Evolutionary conservation across 768 basidiomycete species (phyloP).

Genomic region (Albatrellus ellisii): DNA sequence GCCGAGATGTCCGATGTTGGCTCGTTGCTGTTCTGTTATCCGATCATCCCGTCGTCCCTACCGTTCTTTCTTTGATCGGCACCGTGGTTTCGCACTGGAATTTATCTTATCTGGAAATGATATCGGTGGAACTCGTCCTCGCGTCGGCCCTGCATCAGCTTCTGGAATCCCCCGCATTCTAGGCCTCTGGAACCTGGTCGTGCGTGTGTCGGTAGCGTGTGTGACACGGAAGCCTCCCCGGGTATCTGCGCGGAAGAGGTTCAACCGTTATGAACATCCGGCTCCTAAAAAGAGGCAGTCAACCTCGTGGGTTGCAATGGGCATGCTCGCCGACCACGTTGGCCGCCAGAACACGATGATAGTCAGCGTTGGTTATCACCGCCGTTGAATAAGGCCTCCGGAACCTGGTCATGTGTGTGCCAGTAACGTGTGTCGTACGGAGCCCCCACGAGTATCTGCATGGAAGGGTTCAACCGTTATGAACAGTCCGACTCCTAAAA

Average conservation of each 20-base stretch:
- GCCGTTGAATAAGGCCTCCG: too few relatives aligned
- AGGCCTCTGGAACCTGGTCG: constrained; percentile 27
- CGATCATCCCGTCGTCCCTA: constrained; percentile 29
- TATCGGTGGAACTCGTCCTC: constrained; percentile 26
- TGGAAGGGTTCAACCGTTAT: constrained; percentile 17
- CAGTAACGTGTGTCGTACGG: too few relatives aligned
- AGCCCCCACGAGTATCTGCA: not conserved
- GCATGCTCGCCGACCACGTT: constrained; percentile 27
- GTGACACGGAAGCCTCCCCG: constrained; percentile 21
- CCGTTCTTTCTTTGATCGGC: constrained; percentile 32
- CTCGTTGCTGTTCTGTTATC: constrained; percentile 31
- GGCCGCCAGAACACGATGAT: constrained; percentile 34
- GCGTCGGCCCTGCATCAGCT: constrained; percentile 24
- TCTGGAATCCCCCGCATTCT: constrained; percentile 26
- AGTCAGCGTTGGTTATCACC: constrained; percentile 20
- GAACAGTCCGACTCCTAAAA: constrained; percentile 25
- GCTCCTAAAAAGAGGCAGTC: constrained; percentile 29
- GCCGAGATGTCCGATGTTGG: constrained; percentile 31
- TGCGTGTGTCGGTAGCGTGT: constrained; percentile 25
- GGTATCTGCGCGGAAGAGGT: too few relatives aligned
- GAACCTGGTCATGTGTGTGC: too few relatives aligned
- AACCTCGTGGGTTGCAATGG: constrained; percentile 29
- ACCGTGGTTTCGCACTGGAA: constrained; percentile 33
- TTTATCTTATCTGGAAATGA: constrained; percentile 28
- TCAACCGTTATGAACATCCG: too few relatives aligned